Evolutionary conservation across 768 basidiomycete genomes (phyloP), one percentile per base, ranked within the genome.

Genomic region (Lactifluus echinatus): DNA sequence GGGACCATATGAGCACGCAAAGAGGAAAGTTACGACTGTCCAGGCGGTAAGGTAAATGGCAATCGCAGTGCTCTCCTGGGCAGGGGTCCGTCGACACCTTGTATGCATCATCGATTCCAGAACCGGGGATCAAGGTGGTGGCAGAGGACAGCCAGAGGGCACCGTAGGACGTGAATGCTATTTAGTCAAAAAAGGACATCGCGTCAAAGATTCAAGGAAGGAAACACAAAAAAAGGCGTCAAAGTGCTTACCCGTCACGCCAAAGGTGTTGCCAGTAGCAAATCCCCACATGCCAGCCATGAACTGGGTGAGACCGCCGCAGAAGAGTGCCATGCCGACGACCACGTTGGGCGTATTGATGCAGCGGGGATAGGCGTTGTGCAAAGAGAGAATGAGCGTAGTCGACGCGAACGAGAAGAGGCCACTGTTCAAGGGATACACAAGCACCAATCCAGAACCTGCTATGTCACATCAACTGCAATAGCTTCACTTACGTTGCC

Each of bases 121-220:
- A 79, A 26, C 78, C 76, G 2, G 91, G 91, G 46, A 89, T 77
- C 66, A 85, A 70, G 64, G 93, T 82, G 0, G 79, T 74, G 4
- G 81, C 88, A 48, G 81, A 93, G 5, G 89, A 89, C 73, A 93
- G 74, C 90, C 90, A 93, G 76, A 93, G 93, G 2, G 83, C 87
- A 23, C 91, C 91, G 59, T 87, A 93, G 1, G 85, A 85, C 0
- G 81, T 75, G 76, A 92, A 93, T 0, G 89, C 89, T 85, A 60
- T 26, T n/a, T n/a, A n/a, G n/a, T n/a, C n/a, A n/a, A n/a, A n/a
- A n/a, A n/a, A n/a, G n/a, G n/a, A 17, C 36, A 39, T 24, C 2
- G 46, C 29, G 19, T 28, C 24, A 31, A 36, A 26, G n/a, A n/a
- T 2, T 39, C 2, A 3, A 12, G 10, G 2, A 31, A 21, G 10